A percentile compares a stretch with the other conserved stretches of the same genome.
phyloP scores from a whole-genome alignment of 2,329 filamentous ascomycete species.

The Cercospora beticola region DNA sequence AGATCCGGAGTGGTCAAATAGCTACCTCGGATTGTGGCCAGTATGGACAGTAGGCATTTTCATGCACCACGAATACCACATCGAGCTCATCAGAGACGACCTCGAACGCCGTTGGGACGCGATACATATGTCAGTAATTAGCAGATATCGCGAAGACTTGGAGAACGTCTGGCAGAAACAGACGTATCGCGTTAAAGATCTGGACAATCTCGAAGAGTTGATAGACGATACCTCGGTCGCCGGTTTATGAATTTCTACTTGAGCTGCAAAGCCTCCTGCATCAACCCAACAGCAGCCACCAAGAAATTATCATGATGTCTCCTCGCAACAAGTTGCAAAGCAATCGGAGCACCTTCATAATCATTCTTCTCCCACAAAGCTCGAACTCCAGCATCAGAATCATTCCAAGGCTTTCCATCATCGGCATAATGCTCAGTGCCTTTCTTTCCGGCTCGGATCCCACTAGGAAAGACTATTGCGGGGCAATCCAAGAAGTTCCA shows the following conservation, averaged over 20 bases:
- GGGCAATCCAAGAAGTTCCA: slow-evolving; percentile 65
- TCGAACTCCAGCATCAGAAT: slow-evolving; percentile 51
- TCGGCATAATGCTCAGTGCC: slow-evolving; percentile 44
- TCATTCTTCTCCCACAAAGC: slow-evolving; percentile 44
- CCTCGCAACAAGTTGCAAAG: slow-evolving; percentile 55
- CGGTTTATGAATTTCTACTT: background rate
- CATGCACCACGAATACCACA: background rate
- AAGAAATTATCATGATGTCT: slow-evolving; percentile 58
- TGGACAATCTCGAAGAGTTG: background rate
- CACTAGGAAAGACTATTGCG: slow-evolving; percentile 58
- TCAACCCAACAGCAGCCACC: slow-evolving; percentile 41
- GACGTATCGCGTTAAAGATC: background rate
- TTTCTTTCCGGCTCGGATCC: slow-evolving; percentile 43
- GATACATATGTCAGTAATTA: background rate
- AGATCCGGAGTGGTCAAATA: background rate
- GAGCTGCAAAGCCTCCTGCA: slow-evolving; percentile 24
- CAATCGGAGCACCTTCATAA: slow-evolving; percentile 53
- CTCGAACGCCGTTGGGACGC: background rate
- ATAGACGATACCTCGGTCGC: background rate
- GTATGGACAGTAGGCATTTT: background rate
- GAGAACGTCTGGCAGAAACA: background rate
- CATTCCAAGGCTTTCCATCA: slow-evolving; percentile 40
- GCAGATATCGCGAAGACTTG: background rate
- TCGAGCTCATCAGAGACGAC: background rate
- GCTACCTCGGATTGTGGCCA: background rate